Base-by-base conservation (phyloP, 1,139 yeast species). In the Debaryomyces fabryi region DNA sequence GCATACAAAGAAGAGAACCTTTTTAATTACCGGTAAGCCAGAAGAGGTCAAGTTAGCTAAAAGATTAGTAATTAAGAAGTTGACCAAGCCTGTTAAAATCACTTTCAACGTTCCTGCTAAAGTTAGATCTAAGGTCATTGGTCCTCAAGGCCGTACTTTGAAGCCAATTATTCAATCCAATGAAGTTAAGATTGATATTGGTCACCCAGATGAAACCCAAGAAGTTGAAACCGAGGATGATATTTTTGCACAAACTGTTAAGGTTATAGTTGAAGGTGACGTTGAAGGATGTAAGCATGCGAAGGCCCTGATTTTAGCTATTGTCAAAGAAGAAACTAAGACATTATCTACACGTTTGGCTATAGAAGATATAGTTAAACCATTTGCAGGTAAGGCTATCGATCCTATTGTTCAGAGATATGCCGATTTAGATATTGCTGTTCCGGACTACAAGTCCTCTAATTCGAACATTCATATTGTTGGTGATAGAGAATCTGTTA, bases 111-210 rank as follows among this genome's bases (percentile, higher is more conserved):
- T 93, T 49, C 98, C 99, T 36, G 81, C 93, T 24, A 81, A 82
- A 57, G 79, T 90, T 47, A 83, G 96, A 67, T 80, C 96, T 3
- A 80, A 82, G 50, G 82, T 95, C 54, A 91, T 95, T 69, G 99
- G 99, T 50, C 81, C 93, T 42, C 88, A 86, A 66, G 99, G 99
- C 62, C 80, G 80, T 57, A 87, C 78, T 54, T 81, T 95, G 67
- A 88, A 84, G 63, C 91, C 93, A 50, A 88, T 95, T 58, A 78
- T 88, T 49, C 86, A 79, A 48, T 76, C 81, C 42, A 79, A 88
- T 53, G 88, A 83, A 47, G 90, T 89, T 48, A 86, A 78, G 59
- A 81, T 93, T 62, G 91, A 91, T 60, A 83, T 93, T 60, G 85
- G 85, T 21, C 68, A 68, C 32, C 79, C 73, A 45, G 68, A 63